Percentiles rank a stretch among this genome's conserved stretches.
These are phyloP conservation scores for Breviolum minutum DNA, from an alignment of 73 alveolate species.

Conservation along the genomic window DNA sequence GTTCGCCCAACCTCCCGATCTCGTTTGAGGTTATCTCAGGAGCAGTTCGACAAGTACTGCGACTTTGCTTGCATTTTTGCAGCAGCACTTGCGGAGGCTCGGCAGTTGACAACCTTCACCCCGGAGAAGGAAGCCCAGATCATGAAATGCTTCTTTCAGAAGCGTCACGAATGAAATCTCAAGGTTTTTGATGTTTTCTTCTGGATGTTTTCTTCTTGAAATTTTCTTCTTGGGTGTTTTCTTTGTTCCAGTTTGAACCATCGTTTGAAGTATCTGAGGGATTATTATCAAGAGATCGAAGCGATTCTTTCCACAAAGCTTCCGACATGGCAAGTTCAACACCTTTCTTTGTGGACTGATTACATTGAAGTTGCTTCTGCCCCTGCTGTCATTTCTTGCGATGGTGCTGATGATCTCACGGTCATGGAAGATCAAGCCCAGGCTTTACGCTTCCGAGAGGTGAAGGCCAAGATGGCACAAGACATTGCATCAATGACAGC, in stretches of 20 bases:
- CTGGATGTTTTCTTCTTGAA: not conserved
- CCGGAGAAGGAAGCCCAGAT: slow-evolving; percentile 3
- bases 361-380: not conserved
- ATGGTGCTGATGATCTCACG: not conserved
- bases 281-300: not conserved
- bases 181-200: not conserved
- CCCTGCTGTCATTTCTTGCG: not conserved
- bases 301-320: not conserved
- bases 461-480: not conserved
- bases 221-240: not conserved
- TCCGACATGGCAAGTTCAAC: not conserved
- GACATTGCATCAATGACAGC: not conserved
- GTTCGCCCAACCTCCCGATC: not conserved
- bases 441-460: not conserved
- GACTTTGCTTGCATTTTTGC: not conserved
- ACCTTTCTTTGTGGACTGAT: not conserved
- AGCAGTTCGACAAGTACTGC: not conserved
- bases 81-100: not conserved
- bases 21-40: not conserved
- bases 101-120: not conserved
- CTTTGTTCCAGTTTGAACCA: not conserved
- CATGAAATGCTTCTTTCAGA: not conserved
- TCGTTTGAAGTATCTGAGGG: not conserved
- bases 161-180: not conserved
- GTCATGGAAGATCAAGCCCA: slow-evolving; percentile 19